Percentiles rank a stretch among this genome's conserved stretches.
Evolutionary conservation across 2,329 filamentous ascomycete species (phyloP).

Genomic region (Phaeosphaeriaceae sp.): DNA sequence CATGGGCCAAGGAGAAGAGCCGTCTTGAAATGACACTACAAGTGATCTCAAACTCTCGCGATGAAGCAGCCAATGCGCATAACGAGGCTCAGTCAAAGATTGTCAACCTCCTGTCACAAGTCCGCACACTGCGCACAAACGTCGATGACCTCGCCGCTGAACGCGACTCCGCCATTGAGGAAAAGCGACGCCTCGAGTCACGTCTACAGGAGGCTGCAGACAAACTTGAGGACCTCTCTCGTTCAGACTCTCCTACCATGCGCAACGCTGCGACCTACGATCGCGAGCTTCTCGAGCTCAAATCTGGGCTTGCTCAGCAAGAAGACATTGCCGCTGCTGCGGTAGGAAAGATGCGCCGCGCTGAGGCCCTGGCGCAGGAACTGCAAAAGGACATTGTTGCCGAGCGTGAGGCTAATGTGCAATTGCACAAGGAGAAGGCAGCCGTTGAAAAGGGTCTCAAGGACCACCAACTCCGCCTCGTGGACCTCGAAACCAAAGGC

Average conservation of each 20-base stretch:
- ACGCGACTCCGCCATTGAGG: constrained; percentile 80
- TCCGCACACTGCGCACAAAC: constrained; percentile 79
- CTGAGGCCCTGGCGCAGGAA: constrained; percentile 84
- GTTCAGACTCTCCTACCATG: constrained; percentile 83
- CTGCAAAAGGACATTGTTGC: constrained; percentile 90
- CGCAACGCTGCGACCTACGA: constrained; percentile 89
- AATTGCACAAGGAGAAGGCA: constrained; percentile 89
- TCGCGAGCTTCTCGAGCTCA: constrained; percentile 86
- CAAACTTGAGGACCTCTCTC: constrained; percentile 84
- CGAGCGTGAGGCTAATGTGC: constrained; percentile 81
- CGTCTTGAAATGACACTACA: constrained; percentile 88
- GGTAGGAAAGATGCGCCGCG: constrained; percentile 95
- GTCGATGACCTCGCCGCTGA: constrained; percentile 87
- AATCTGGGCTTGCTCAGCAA: constrained; percentile 86
- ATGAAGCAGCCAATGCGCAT: constrained; percentile 91
- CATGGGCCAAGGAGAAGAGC: constrained; percentile 97
- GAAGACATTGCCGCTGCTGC: constrained; percentile 91
- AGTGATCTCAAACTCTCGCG: constrained; percentile 86
- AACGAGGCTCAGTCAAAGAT: constrained; percentile 95
- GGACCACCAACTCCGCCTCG: constrained; percentile 85
- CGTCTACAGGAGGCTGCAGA: constrained; percentile 86
- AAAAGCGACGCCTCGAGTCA: constrained; percentile 88
- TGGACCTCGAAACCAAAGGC: constrained; percentile 96
- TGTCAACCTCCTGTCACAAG: constrained; percentile 86
- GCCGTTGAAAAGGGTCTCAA: constrained; percentile 87